These are phyloP conservation scores for Cordia subcordata DNA, from an alignment of 257 asterid genomes.

Conservation along the genomic window DNA sequence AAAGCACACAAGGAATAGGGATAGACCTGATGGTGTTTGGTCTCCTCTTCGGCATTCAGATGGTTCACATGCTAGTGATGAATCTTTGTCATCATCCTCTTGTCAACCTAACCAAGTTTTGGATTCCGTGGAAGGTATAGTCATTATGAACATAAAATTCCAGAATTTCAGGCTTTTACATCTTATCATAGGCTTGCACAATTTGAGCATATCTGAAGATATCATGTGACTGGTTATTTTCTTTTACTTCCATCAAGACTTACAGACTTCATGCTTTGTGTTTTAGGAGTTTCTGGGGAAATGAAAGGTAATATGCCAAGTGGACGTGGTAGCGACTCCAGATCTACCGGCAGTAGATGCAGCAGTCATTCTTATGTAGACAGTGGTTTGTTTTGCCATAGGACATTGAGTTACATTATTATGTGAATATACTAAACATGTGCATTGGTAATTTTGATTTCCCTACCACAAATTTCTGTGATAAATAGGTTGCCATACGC, in stretches of 20 bases:
- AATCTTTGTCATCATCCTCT: slow-evolving; percentile 54
- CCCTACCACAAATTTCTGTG: slow-evolving; percentile 12
- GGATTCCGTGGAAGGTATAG: slow-evolving; percentile 64
- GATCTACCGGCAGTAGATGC: slow-evolving; percentile 45
- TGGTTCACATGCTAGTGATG: slow-evolving; percentile 64
- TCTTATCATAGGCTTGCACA: not conserved
- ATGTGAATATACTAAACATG: not conserved
- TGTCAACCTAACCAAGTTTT: slow-evolving; percentile 49
- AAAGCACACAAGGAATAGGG: slow-evolving; percentile 66
- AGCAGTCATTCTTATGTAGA: slow-evolving; percentile 49
- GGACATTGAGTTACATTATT: slow-evolving; percentile 14
- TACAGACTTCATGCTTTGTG: slow-evolving; percentile 2
- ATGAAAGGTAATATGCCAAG: slow-evolving; percentile 33
- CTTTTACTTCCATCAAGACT: not conserved
- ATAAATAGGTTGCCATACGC: slow-evolving; percentile 59
- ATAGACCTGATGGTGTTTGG: slow-evolving; percentile 96
- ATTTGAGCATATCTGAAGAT: too few relatives aligned
- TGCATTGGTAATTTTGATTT: not conserved
- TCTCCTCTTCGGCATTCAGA: slow-evolving; percentile 78
- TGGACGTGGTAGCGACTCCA: slow-evolving; percentile 49
- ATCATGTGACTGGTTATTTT: too few relatives aligned
- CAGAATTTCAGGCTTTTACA: not conserved
- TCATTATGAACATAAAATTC: not conserved
- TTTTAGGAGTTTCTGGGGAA: slow-evolving; percentile 11
- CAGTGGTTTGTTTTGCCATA: slow-evolving; percentile 45